Conservation (phyloP, 768 basidiomycete species). For the Suillus bovinus region DNA sequence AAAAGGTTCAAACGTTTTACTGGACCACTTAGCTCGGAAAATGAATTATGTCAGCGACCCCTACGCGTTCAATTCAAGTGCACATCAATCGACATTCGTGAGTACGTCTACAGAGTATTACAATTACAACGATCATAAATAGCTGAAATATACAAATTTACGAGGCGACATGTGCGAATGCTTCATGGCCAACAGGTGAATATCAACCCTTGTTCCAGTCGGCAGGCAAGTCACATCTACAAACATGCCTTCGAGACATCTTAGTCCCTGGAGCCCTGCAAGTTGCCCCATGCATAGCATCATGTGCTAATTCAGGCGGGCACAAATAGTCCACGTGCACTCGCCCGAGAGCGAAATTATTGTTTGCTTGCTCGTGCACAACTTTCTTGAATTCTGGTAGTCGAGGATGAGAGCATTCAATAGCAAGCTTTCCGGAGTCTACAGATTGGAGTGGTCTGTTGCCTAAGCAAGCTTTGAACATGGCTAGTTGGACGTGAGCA, state of each 20-base stretch:
- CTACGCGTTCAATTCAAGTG: background rate
- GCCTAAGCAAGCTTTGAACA: slow-evolving; percentile 5
- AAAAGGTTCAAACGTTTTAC: slow-evolving; percentile 11
- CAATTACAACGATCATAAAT: background rate
- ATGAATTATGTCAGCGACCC: slow-evolving; percentile 22
- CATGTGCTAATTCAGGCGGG: background rate
- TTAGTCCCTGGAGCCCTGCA: background rate
- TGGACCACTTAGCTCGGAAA: slow-evolving; percentile 7
- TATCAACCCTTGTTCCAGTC: background rate
- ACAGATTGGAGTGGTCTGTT: background rate
- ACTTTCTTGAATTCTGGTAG: background rate
- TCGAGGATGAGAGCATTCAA: background rate
- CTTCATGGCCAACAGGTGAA: background rate
- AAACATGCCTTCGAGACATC: background rate
- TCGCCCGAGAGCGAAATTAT: background rate
- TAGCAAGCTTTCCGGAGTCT: background rate
- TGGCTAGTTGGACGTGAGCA: background rate
- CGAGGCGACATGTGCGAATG: background rate
- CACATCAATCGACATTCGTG: background rate
- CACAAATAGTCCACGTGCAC: background rate
- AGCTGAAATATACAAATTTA: background rate
- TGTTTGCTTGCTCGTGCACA: background rate
- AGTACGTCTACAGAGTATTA: background rate
- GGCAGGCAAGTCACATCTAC: slow-evolving; percentile 2
- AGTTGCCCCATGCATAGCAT: slow-evolving; percentile 1